Evolutionary conservation across 2,329 filamentous ascomycete species (phyloP), one percentile per base, ranked within the genome.

Genomic region (Botrytis fragariae): DNA sequence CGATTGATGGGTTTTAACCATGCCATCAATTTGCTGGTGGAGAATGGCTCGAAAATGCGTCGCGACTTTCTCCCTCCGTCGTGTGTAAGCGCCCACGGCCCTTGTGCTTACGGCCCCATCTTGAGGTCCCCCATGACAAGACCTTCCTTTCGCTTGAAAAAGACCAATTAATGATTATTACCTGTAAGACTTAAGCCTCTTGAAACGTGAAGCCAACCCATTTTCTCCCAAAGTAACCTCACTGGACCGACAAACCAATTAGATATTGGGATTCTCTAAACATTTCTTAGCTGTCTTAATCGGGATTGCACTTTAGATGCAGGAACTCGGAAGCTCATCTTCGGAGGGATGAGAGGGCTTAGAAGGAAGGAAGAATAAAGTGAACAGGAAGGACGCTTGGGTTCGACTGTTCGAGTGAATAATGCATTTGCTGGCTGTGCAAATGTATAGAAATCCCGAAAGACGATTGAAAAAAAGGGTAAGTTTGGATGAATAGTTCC

Each of bases 181-280:
- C 57, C 18, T 10, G 29, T 32, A 42, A 71, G 57, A 51, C 6
- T 63, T 14, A 42, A 42, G 48, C 35, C 29, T 42, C 32, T 68
- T 64, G 69, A 71, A 71, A 71, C 69, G 39, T 16, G 20, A 71
- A 51, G 32, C 44, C 57, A 71, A 71, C 35, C 69, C n/a, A 44
- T 42, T 57, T 16, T n/a, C 37, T 42, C n/a, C 48, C 48, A 42
- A 57, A 57, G 35, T 57, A 63, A 62, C 57, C 69, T 22, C 29
- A 51, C 7, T 37, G 25, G 57, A 61, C 16, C 32, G 22, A 22
- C n/a, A 10, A 18, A 37, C 37, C 39, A 44, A 62, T 37, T 37
- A 42, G 29, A n/a, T 12, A 20, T 29, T 42, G 22, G 25, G 25
- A 54, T 20, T 57, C 9, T 68, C 20, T 25, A 32, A 42, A 29